phyloP scores from a whole-genome alignment of 345 rosid species.

The Euclidium syriacum region DNA sequence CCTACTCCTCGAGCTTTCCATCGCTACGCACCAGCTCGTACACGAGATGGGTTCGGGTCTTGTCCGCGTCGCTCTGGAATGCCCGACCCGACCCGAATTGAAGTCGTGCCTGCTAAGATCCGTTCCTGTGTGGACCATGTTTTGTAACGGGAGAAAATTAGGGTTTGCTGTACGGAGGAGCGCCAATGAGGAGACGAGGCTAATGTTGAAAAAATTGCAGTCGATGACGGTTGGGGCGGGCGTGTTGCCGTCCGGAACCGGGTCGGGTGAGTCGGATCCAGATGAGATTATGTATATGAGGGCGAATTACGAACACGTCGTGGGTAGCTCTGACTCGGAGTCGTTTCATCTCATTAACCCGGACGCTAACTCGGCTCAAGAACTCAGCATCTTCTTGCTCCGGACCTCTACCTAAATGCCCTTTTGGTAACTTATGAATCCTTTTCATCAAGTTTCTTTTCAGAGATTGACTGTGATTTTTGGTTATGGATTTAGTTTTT shows the following conservation, averaged over 20 bases:
- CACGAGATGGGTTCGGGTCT: conserved; percentile 72
- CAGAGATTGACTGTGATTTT: background rate
- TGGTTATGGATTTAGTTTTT: background rate
- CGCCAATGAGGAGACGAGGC: conserved; percentile 37
- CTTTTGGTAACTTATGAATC: conserved; percentile 22
- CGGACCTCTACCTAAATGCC: conserved; percentile 28
- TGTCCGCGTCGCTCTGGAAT: conserved; percentile 74
- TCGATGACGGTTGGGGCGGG: conserved; percentile 82
- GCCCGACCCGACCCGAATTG: conserved; percentile 44
- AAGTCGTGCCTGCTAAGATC: conserved; percentile 50
- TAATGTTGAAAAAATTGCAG: conserved; percentile 63
- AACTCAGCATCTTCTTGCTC: conserved; percentile 80
- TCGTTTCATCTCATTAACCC: conserved; percentile 80
- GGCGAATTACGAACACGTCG: conserved; percentile 77
- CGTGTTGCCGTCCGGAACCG: conserved; percentile 48
- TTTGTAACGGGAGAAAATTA: conserved; percentile 55
- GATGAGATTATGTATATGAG: conserved; percentile 82
- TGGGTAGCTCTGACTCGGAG: conserved; percentile 69
- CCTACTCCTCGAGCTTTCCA: conserved; percentile 72
- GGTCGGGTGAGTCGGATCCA: conserved; percentile 31
- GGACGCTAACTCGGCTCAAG: conserved; percentile 67
- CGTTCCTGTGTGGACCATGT: conserved; percentile 67
- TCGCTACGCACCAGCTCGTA: conserved; percentile 55
- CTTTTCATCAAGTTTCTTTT: conserved; percentile 19
- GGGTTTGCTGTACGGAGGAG: conserved; percentile 64